Conservation (phyloP, 305 asterid species). For the Salvia sclarea region DNA sequence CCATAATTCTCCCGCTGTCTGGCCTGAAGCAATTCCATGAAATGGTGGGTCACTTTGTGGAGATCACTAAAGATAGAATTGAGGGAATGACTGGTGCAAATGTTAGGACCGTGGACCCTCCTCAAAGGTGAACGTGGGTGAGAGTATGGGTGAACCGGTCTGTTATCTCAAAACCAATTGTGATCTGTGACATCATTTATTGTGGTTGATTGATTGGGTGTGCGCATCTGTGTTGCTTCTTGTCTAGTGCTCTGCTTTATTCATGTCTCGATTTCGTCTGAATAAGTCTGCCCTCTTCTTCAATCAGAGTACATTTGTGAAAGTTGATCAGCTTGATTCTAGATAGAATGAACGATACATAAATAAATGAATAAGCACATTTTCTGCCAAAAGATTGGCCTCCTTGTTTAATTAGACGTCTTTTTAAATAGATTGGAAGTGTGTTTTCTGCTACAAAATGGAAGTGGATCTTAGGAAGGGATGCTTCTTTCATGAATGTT, state of each 20-base stretch:
- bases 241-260: conserved; percentile 39
- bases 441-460: conserved; percentile 31
- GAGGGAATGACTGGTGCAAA: conserved; percentile 83
- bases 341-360: conserved; percentile 35
- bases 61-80: conserved; percentile 79
- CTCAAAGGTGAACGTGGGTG: conserved; percentile 59
- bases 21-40: conserved; percentile 91
- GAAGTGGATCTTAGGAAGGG: neutral
- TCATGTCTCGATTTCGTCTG: conserved; percentile 36
- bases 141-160: conserved; percentile 34
- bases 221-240: conserved; percentile 37
- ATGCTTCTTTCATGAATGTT: conserved; percentile 21
- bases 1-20: conserved; percentile 92
- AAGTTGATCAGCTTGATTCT: conserved; percentile 41
- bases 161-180: conserved; percentile 30
- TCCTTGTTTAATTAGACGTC: conserved; percentile 23
- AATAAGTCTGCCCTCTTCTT: conserved; percentile 39
- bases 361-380: conserved; percentile 35
- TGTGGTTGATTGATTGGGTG: conserved; percentile 35
- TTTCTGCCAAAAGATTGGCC: conserved; percentile 37
- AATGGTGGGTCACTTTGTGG: conserved; percentile 96
- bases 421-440: conserved; percentile 28
- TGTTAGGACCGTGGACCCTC: conserved; percentile 86
- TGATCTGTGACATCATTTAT: conserved; percentile 27
- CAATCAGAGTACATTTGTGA: conserved; percentile 37